phyloP scores from a whole-genome alignment of 208 protist genomes.

The Vickermania spadyakhi region DNA sequence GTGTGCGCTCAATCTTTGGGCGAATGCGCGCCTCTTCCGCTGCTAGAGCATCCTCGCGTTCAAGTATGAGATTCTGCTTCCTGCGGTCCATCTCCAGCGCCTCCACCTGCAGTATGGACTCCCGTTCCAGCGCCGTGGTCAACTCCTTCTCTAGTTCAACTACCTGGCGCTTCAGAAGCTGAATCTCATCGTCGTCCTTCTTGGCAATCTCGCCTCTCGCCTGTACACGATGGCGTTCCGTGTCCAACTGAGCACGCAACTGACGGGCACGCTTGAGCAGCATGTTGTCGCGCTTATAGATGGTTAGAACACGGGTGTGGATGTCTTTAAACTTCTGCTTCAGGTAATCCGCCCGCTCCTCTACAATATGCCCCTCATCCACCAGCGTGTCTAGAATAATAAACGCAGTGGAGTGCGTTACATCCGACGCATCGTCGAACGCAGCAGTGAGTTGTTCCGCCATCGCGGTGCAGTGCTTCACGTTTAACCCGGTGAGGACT shows the following conservation, averaged over 20 bases:
- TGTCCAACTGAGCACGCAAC: conserved; percentile 73
- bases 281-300: conserved; percentile 87
- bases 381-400: conserved; percentile 71
- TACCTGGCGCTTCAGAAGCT: conserved; percentile 63
- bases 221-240: conserved; percentile 59
- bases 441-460: conserved; percentile 3
- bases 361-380: conserved; percentile 77
- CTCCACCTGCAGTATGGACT: conserved; percentile 88
- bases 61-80: conserved; percentile 78
- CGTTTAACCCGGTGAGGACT: too few species aligned
- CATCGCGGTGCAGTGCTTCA: too few species aligned
- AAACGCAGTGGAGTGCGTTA: conserved; percentile 84
- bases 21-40: conserved; percentile 82
- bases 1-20: conserved; percentile 70
- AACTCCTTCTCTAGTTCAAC: conserved; percentile 73
- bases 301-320: conserved; percentile 73
- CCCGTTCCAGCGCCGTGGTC: conserved; percentile 70
- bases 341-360: conserved; percentile 78
- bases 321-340: conserved; percentile 83
- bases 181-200: conserved; percentile 81
- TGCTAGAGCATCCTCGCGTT: conserved; percentile 82
- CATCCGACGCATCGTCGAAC: conserved; percentile 67
- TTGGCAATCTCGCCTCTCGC: conserved; percentile 51
- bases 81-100: conserved; percentile 84
- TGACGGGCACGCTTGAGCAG: conserved; percentile 81